phyloP scores from a whole-genome alignment of 2,329 filamentous ascomycete species.

The Cladosporium velox region DNA sequence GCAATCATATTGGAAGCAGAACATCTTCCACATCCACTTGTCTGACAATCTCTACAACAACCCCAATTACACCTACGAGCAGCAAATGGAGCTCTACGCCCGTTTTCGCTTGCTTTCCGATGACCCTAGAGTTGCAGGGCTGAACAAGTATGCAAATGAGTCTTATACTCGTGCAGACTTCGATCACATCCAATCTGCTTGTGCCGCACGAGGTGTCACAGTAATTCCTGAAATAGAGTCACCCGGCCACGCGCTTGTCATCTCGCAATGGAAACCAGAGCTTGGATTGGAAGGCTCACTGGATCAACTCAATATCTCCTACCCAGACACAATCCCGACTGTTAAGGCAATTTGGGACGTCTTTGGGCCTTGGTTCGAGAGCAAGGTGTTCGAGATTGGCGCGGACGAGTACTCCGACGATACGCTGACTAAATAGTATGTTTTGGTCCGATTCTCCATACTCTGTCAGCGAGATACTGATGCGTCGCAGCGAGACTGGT shows the following conservation, averaged over 20 bases:
- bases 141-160: slow-evolving; percentile 57
- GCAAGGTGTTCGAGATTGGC: slow-evolving; percentile 58
- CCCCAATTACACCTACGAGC: slow-evolving; percentile 51
- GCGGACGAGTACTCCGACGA: slow-evolving; percentile 54
- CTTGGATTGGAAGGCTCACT: slow-evolving; percentile 50
- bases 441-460: background rate
- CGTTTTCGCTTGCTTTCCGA: slow-evolving; percentile 59
- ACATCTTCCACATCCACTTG: slow-evolving; percentile 60
- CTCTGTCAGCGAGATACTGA: background rate
- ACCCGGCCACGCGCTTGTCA: slow-evolving; percentile 58
- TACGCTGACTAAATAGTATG: slow-evolving; percentile 7
- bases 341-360: slow-evolving; percentile 56
- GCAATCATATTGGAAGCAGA: slow-evolving; percentile 63
- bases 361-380: slow-evolving; percentile 59
- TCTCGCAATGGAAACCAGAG: slow-evolving; percentile 62
- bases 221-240: slow-evolving; percentile 63
- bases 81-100: slow-evolving; percentile 54
- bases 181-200: slow-evolving; percentile 54
- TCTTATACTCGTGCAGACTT: slow-evolving; percentile 56
- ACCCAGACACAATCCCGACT: slow-evolving; percentile 56
- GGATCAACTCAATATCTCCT: slow-evolving; percentile 57
- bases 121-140: slow-evolving; percentile 47
- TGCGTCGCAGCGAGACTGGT: slow-evolving; percentile 39
- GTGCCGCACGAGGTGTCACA: slow-evolving; percentile 58
- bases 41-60: slow-evolving; percentile 60